Conservation (phyloP, 1,139 yeast species). For the Blastobotrys malaysiensis region DNA sequence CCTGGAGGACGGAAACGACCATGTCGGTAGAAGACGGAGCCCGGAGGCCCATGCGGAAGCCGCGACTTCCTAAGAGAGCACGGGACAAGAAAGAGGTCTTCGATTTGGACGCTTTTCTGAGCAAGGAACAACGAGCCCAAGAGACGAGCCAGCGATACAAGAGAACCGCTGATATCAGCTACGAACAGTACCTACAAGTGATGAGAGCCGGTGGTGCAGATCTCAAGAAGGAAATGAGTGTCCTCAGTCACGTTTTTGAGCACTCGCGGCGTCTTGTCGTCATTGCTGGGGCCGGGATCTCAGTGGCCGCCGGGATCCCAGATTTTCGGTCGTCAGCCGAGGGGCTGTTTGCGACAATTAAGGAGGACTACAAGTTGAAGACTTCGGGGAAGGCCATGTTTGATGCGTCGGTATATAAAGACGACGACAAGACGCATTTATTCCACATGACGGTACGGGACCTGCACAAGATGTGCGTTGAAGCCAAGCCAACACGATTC, state of each 20-base stretch:
- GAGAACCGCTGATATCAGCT: background rate
- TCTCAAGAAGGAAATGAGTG: constrained; percentile 12
- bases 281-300: constrained; percentile 83
- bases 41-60: constrained; percentile 17
- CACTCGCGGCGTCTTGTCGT: constrained; percentile 35
- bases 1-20: background rate
- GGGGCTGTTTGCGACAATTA: constrained; percentile 67
- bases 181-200: background rate
- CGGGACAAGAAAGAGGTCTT: constrained; percentile 14
- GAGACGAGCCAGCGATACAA: background rate
- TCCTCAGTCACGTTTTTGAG: constrained; percentile 27
- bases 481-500: constrained; percentile 66
- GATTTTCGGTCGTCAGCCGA: constrained; percentile 70
- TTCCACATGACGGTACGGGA: constrained; percentile 72
- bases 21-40: background rate
- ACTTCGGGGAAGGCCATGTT: constrained; percentile 68
- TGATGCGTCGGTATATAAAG: constrained; percentile 73
- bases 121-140: background rate
- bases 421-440: constrained; percentile 50
- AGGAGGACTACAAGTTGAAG: constrained; percentile 37
- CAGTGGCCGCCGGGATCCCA: constrained; percentile 88
- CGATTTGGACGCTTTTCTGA: constrained; percentile 13
- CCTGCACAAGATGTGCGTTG: constrained; percentile 50
- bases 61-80: constrained; percentile 23
- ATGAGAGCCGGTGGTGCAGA: background rate